Evolutionary conservation across 202 grass and related monocot species (phyloP), one percentile per base, ranked within the genome.

Genomic region (Hordeum pubiflorum): DNA sequence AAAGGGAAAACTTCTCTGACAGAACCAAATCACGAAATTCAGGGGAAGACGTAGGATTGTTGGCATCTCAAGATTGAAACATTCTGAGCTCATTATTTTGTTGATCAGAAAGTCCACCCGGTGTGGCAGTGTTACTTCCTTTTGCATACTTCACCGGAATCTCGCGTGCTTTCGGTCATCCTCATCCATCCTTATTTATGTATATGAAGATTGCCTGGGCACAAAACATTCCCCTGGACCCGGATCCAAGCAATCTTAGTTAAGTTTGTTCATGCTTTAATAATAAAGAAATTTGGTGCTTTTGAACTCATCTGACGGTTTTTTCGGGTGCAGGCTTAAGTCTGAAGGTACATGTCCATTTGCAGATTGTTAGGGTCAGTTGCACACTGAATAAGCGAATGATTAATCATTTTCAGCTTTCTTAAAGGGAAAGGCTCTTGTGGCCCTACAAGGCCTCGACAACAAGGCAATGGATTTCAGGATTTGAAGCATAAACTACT

Each of bases 91-190:
- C 29, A 3, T 24, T 41, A 3, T 24, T 69, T 37, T 26, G 62
- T n/a, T 55, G 55, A n/a, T 27, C 68, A 69, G 14, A 69, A 69
- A 8, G 78, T 40, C 6, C 50, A 41, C 26, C 13, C 4, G 67
- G 13, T 26, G 15, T 56, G 6, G 32, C 50, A 6, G 46, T 23
- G 60, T 23, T 9, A 3, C 18, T 61, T 66, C 18, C 36, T 23
- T 67, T 13, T 3, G 23, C 20, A 36, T 36, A 54, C 5, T 41
- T 62, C 22, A 52, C 7, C 20, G 20, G 48, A 22, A 60, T 61
- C 27, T 38, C 3, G 56, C 32, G 9, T 44, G 61, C 21, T 58
- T 88, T 36, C 54, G 55, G 70, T 61, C 69, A 69, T 83, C 76
- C 24, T 34, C 39, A 27, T 14, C 26, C 46, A 37, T 14, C 44